Percentiles rank a stretch among this genome's conserved stretches.
phyloP scores from a whole-genome alignment of 2,329 filamentous ascomycete species.

The Aspergillus jensenii region DNA sequence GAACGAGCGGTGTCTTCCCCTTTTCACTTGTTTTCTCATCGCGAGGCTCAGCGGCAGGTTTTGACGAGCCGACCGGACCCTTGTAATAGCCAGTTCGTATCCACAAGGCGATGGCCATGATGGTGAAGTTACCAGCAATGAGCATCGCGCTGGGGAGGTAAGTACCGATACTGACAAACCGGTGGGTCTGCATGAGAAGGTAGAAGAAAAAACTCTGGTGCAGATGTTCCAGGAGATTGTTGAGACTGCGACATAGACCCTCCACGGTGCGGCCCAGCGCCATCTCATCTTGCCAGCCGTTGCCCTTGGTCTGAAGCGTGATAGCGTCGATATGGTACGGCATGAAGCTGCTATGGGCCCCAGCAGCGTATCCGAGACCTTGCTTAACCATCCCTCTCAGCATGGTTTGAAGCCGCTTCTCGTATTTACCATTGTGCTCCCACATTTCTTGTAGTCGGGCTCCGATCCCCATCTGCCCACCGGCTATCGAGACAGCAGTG shows the following conservation, averaged over 20 bases:
- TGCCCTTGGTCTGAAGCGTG: constrained; percentile 83
- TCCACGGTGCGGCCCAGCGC: constrained; percentile 86
- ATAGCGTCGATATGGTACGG: constrained; percentile 97
- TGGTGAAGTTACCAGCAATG: constrained; percentile 88
- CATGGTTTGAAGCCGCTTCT: constrained; percentile 81
- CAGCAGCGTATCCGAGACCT: constrained; percentile 82
- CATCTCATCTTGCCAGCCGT: constrained; percentile 98
- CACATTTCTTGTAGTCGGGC: constrained; percentile 84
- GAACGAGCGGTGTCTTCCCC: constrained; percentile 19
- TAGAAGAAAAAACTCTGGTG: constrained; percentile 99
- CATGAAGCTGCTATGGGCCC: constrained; percentile 93
- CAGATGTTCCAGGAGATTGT: constrained; percentile 93
- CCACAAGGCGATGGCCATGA: constrained; percentile 95
- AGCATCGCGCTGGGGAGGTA: constrained; percentile 98
- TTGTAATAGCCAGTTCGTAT: constrained; percentile 71
- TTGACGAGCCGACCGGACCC: constrained; percentile 16
- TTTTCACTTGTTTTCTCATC: constrained; percentile 31
- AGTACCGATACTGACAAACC: constrained; percentile 97
- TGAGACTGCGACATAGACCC: constrained; percentile 86
- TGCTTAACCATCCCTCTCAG: constrained; percentile 90
- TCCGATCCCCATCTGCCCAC: constrained; percentile 86
- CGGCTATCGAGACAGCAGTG: constrained; percentile 82
- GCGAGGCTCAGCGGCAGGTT: constrained; percentile 26
- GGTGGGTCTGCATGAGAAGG: constrained; percentile 82
- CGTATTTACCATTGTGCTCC: constrained; percentile 72